Base-by-base conservation (phyloP, 257 asterid genomes). In the Striga asiatica region DNA sequence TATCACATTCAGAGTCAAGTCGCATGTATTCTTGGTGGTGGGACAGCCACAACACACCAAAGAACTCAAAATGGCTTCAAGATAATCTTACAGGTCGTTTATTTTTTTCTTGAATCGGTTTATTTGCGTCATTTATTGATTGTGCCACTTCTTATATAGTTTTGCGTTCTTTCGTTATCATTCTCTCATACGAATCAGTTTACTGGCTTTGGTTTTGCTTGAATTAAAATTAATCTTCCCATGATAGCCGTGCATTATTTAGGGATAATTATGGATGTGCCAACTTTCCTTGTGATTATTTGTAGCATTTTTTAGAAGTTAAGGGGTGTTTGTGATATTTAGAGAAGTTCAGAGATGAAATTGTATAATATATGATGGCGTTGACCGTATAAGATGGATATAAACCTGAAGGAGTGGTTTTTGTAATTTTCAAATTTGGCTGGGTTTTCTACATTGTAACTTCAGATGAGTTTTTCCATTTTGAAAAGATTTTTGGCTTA, bases 21-120 rank as follows among this genome's bases (percentile, higher is more conserved):
- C 78, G 88, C 56, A 29, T 73, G 76, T 88, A 79, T 61, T 79
- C 85, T 6, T 79, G 85, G 85, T 72, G 85, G 85, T 79, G 85
- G 85, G 79, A 79, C 66, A 76, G 85, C 70, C 85, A 79, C 76
- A 79, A 72, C 11, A 68, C 76, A 27, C 85, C 85, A 5, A 79
- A 75, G 65, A 78, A 79, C 72, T 79, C 85, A 11, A 79, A 76
- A 66, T 79, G 85, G 85, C 85, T 79, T 54, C 82, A 72, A 54
- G 80, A 79, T 38, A 76, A 79, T 60, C 78, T 79, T 32, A 65
- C 76, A 73, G 85, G 85, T 78, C 31, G 4, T 35, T 14, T 21
- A 5, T 57, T 50, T 38, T 52, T 43, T 42, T 17, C 1, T 16
- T 16, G 0, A 6, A 0, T 20, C 19, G 5, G 8, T 43, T 43